These are phyloP conservation scores for Aspergillus tanneri DNA, from an alignment of 2,329 filamentous ascomycete genomes.

Conservation along the genomic window DNA sequence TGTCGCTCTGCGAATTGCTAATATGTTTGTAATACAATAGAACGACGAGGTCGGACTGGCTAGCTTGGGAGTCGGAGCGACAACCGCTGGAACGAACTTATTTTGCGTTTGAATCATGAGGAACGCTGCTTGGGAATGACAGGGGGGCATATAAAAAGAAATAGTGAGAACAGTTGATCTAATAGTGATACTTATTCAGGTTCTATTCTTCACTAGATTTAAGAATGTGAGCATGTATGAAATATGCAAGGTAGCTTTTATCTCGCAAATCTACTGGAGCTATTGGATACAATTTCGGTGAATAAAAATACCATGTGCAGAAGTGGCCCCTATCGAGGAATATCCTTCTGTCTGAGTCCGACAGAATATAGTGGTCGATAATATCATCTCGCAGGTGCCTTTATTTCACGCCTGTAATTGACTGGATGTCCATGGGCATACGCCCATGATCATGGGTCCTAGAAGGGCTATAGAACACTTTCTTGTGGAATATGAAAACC, in stretches of 20 bases:
- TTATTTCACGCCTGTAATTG: too few species aligned
- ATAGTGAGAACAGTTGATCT: neutral
- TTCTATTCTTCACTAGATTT: neutral
- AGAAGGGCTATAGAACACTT: too few species aligned
- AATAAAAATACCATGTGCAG: too few species aligned
- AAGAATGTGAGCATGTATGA: neutral
- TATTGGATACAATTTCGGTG: too few species aligned
- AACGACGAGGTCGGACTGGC: constrained; percentile 94
- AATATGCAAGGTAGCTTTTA: neutral
- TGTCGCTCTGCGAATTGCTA: constrained; percentile 3
- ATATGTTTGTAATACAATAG: constrained; percentile 46
- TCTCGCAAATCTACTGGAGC: too few species aligned
- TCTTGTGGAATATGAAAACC: neutral
- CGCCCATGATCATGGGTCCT: too few species aligned
- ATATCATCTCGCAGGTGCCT: too few species aligned
- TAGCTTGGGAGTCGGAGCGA: constrained; percentile 86
- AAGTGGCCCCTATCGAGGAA: too few species aligned
- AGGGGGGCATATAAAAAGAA: neutral
- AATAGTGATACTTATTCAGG: neutral
- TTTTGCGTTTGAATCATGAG: constrained; percentile 52
- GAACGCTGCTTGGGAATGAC: neutral
- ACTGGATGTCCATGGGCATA: too few species aligned
- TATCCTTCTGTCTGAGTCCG: too few species aligned
- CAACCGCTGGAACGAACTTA: constrained; percentile 66
- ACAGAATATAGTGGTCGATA: too few species aligned